Percentiles rank a stretch among this genome's conserved stretches.
Conservation (phyloP, 2,329 filamentous ascomycete species). For the Colletotrichum viniferum region DNA sequence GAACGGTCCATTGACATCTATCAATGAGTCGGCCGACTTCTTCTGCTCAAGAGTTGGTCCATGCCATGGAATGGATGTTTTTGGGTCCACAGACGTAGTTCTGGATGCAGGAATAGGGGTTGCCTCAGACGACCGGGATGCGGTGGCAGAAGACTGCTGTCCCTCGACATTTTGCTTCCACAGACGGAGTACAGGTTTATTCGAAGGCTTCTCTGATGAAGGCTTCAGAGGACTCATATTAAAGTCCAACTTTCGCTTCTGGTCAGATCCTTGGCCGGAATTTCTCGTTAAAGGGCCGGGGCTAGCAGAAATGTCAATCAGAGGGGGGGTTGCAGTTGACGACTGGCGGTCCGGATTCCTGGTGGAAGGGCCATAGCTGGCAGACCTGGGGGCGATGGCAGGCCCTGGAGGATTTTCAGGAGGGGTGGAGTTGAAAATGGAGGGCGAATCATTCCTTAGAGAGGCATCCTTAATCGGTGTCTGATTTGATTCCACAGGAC, state of each 20-base stretch:
- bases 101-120: neutral
- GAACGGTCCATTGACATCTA: neutral
- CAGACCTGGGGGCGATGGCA: neutral
- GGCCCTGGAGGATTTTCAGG: neutral
- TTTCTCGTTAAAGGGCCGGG: neutral
- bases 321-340: neutral
- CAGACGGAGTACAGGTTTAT: neutral
- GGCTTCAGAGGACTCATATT: neutral
- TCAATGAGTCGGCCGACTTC: neutral
- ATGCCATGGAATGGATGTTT: neutral
- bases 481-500: neutral
- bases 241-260: neutral
- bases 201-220: neutral
- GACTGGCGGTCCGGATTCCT: neutral
- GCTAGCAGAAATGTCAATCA: neutral
- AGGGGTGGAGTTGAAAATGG: neutral
- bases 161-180: neutral
- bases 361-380: neutral
- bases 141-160: neutral
- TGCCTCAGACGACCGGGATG: neutral
- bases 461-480: neutral
- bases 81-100: neutral
- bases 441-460: neutral
- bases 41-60: neutral
- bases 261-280: neutral